phyloP scores from a whole-genome alignment of 495 filamentous ascomycete species.

The Durotheca rogersii region DNA sequence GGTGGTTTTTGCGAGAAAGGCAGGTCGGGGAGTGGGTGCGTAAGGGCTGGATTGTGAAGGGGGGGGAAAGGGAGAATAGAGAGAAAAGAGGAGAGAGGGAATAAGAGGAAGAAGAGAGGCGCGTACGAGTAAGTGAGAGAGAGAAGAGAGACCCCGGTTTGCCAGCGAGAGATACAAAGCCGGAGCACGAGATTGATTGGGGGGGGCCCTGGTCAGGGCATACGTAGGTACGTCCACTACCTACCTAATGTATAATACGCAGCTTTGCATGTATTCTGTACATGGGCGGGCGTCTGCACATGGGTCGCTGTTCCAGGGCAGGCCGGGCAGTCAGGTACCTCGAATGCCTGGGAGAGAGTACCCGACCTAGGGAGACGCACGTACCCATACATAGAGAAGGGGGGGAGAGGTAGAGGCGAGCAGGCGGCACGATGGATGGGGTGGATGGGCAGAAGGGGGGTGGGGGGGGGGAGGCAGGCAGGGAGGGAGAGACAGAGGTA shows the following conservation, averaged over 20 bases:
- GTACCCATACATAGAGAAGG: not conserved
- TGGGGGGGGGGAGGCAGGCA: not conserved
- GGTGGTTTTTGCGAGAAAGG: conserved; percentile 30
- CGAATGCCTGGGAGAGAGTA: too few species aligned
- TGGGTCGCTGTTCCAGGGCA: not conserved
- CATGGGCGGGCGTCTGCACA: not conserved
- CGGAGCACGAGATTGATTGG: not conserved
- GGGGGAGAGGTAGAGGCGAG: not conserved
- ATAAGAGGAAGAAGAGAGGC: too few species aligned
- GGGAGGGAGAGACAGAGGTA: not conserved
- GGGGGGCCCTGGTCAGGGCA: conserved; percentile 9
- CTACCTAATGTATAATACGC: not conserved
- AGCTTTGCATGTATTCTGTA: not conserved
- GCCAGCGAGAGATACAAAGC: conserved; percentile 17
- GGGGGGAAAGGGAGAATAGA: conserved; percentile 10
- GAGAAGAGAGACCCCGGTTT: too few species aligned
- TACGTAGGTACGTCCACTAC: too few species aligned
- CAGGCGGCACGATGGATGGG: not conserved
- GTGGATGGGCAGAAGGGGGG: not conserved
- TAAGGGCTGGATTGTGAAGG: conserved; percentile 18
- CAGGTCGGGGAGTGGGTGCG: conserved; percentile 22
- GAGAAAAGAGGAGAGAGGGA: conserved; percentile 25
- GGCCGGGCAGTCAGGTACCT: too few species aligned
- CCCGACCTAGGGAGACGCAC: too few species aligned
- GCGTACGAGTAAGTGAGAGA: too few species aligned